A percentile compares a stretch with the other conserved stretches of the same genome.
phyloP scores from a whole-genome alignment of 441 rosid genomes.

The Theobroma grandiflorum region DNA sequence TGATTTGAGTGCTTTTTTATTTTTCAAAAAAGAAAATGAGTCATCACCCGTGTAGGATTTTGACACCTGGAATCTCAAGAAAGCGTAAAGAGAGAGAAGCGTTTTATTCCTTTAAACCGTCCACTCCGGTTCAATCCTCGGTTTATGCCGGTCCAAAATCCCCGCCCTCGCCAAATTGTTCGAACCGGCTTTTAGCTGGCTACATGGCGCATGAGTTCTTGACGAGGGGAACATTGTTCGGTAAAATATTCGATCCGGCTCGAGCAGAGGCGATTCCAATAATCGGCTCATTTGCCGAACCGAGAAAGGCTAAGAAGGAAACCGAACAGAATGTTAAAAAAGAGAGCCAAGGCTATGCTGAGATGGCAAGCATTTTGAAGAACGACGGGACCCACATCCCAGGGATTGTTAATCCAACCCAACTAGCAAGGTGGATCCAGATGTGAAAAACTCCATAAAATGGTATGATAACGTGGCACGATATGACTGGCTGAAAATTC shows the following conservation, averaged over 20 bases:
- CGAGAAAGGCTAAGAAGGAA: constrained; percentile 33
- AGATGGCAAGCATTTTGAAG: constrained; percentile 71
- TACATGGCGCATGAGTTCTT: constrained; percentile 86
- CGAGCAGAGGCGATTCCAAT: constrained; percentile 42
- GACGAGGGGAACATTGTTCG: constrained; percentile 68
- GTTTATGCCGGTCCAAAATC: constrained; percentile 21
- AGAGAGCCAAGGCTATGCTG: constrained; percentile 51
- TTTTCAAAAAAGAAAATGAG: constrained; percentile 44
- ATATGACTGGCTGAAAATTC: background rate
- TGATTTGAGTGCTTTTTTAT: background rate
- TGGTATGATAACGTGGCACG: constrained; percentile 12
- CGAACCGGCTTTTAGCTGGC: constrained; percentile 70
- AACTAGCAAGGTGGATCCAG: constrained; percentile 74
- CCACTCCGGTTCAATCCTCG: constrained; percentile 31
- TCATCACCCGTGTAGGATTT: constrained; percentile 46
- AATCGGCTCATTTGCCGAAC: constrained; percentile 34
- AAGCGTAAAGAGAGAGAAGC: constrained; percentile 71
- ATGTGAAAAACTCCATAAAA: constrained; percentile 38
- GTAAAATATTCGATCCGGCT: constrained; percentile 52
- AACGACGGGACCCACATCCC: constrained; percentile 64
- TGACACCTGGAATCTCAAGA: constrained; percentile 52
- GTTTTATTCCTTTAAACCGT: constrained; percentile 26
- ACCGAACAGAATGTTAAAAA: constrained; percentile 37
- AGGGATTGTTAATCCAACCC: constrained; percentile 73
- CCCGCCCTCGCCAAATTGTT: constrained; percentile 17